Base-by-base conservation (phyloP, 352 stramenopile species). In the Pythium phragmiticola region DNA sequence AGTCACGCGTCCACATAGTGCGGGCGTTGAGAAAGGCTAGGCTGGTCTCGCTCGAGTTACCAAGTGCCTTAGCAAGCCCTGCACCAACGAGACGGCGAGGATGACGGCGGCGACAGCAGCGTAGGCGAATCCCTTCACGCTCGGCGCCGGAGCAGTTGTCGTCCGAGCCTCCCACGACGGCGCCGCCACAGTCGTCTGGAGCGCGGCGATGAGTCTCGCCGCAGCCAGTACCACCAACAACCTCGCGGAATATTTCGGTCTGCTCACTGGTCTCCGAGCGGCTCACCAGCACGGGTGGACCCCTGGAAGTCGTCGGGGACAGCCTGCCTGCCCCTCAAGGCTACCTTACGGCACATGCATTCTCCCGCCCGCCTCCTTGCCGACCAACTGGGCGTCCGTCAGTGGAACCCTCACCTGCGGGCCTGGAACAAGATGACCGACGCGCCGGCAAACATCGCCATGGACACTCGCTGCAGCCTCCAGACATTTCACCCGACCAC, bases 31-130 rank as follows among this genome's bases (percentile, higher is more conserved):
- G 57, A 55, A 82, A 82, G 21, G 66, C 64, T 26, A 60, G 63
- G 26, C 54, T 42, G 21, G 8, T 42, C 37, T 28, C 23, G 47
- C 37, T 54, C 34, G 49, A 34, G 47, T 69, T 54, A 19, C 53
- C 54, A 36, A 69, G 54, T 28, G 45, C 21, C 62, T 59, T 63
- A 21, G n/a, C n/a, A n/a, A 54, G 45, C 60, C 69, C 6, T 88
- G 84, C 69, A 97, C 82, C 47, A 93, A 77, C 30, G 48, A 26
- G 70, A 92, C 90, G 34, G 84, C 92, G 57, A 90, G 80, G 41
- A 93, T 73, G 37, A 94, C 74, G 42, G 93, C 66, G 62, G 52
- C 46, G 34, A 39, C 34, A 21, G 60, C 60, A 43, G 60, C 37
- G 60, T 33, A 41, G n/a, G 37, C 26, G 53, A 61, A 48, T 45